phyloP scores from a whole-genome alignment of 805 yeast species.

The Blastobotrys parvus region DNA sequence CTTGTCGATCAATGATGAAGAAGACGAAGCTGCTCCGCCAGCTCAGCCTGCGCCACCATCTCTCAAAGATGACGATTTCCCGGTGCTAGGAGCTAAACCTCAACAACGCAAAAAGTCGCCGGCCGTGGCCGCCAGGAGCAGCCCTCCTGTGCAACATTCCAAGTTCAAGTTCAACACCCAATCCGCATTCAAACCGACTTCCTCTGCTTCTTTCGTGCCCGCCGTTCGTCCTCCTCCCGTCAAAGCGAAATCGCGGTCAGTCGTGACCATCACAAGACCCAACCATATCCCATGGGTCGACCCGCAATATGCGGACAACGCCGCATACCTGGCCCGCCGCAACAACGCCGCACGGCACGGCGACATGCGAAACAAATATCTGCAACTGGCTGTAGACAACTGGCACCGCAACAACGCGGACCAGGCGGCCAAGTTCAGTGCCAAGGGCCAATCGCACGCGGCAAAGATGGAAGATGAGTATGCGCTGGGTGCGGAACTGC shows the following conservation, averaged over 20 bases:
- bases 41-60: constrained; percentile 7
- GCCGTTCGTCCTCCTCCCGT: no score
- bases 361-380: constrained; percentile 27
- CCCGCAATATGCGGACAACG: constrained; percentile 17
- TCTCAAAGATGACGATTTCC: constrained; percentile 19
- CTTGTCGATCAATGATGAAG: neutral
- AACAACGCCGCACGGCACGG: constrained; percentile 20
- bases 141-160: neutral
- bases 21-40: constrained; percentile 3
- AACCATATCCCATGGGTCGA: constrained; percentile 24
- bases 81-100: constrained; percentile 13
- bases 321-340: constrained; percentile 22
- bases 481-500: constrained; percentile 20
- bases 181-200: neutral
- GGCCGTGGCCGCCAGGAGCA: neutral
- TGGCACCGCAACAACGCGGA: constrained; percentile 27
- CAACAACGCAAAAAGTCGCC: neutral
- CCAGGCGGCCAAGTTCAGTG: constrained; percentile 23
- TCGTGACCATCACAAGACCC: constrained; percentile 5
- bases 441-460: constrained; percentile 27
- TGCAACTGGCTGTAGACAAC: constrained; percentile 27
- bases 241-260: no score
- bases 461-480: constrained; percentile 22
- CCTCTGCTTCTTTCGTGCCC: no score
- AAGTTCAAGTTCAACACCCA: neutral